Conservation (phyloP, 202 grass and related monocot genomes). For the Musa balbisiana region DNA sequence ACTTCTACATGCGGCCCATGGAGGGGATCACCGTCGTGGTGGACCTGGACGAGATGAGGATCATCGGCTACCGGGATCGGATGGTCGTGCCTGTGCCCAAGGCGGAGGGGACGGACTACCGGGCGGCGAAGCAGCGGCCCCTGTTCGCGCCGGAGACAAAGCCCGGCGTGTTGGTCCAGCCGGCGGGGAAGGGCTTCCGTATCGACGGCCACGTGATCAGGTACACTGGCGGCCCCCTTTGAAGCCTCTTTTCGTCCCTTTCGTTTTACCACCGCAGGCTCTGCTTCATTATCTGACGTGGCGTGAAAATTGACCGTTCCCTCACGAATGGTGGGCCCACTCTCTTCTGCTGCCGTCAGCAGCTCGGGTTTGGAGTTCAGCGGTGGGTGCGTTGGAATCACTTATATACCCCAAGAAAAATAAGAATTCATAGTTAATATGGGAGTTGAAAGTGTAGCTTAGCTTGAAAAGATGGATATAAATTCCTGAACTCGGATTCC, state of each 20-base stretch:
- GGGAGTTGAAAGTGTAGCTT: no score
- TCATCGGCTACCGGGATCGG: constrained; percentile 49
- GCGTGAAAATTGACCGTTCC: no score
- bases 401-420: neutral
- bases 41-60: constrained; percentile 60
- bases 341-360: no score
- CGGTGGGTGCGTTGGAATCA: no score
- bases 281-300: no score
- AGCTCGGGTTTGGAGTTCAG: no score
- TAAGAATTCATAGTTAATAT: neutral
- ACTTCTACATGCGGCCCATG: constrained; percentile 62
- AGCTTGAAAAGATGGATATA: no score
- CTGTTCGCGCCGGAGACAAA: constrained; percentile 14
- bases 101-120: constrained; percentile 62
- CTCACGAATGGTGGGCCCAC: no score
- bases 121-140: constrained; percentile 22
- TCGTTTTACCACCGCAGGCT: no score
- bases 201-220: constrained; percentile 55
- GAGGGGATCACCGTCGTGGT: constrained; percentile 51
- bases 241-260: no score
- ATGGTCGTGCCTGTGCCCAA: constrained; percentile 51
- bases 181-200: constrained; percentile 38
- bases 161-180: constrained; percentile 32
- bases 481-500: no score
- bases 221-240: neutral